A percentile compares a stretch with the other conserved stretches of the same genome.
Evolutionary conservation across 305 asterid species (phyloP).

Genomic region (Coffea humblotiana): DNA sequence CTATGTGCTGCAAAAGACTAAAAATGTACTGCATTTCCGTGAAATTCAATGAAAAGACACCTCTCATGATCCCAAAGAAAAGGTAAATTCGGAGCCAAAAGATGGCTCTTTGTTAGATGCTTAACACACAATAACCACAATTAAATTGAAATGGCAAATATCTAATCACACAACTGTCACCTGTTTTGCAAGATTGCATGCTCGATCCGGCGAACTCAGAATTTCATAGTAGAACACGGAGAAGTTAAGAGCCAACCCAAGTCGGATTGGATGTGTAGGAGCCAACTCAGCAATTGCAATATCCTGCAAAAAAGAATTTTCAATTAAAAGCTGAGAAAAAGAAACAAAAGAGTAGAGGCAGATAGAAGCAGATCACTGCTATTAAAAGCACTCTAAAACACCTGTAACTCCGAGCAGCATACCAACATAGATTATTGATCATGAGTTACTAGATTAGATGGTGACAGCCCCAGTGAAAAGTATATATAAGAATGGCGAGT

Average conservation of each 20-base stretch:
- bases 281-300: conserved; percentile 41
- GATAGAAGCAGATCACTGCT: background rate
- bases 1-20: background rate
- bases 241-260: conserved; percentile 45
- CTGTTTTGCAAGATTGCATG: conserved; percentile 46
- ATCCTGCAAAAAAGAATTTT: conserved; percentile 24
- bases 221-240: conserved; percentile 43
- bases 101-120: background rate
- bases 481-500: background rate
- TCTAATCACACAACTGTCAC: conserved; percentile 12
- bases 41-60: background rate
- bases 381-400: background rate
- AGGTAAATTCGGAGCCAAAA: background rate
- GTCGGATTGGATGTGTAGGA: conserved; percentile 44
- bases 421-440: background rate
- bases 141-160: background rate
- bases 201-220: conserved; percentile 42
- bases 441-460: background rate
- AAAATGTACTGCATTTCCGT: background rate
- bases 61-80: background rate
- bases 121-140: background rate
- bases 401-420: background rate
- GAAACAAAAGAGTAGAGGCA: background rate
- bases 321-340: background rate
- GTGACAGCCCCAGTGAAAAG: background rate